phyloP scores from a whole-genome alignment of 768 basidiomycete genomes.

The Suillus bovinus region DNA sequence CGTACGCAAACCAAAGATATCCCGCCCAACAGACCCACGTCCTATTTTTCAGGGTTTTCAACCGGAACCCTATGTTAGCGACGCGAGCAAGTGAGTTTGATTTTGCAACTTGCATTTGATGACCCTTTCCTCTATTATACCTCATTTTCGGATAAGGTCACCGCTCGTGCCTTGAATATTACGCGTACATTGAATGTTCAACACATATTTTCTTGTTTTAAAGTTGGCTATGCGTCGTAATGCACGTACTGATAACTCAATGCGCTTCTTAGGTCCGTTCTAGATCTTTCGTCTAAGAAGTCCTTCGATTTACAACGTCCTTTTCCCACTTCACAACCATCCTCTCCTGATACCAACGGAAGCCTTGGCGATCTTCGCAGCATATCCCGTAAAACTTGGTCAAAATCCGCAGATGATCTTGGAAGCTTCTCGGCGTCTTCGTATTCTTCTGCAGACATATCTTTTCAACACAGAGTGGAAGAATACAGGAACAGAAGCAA shows the following conservation, averaged over 20 bases:
- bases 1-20: conserved; percentile 73
- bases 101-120: background rate
- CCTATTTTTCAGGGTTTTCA: conserved; percentile 56
- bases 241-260: conserved; percentile 24
- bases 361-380: conserved; percentile 66
- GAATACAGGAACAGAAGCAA: conserved; percentile 63
- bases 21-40: conserved; percentile 79
- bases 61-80: conserved; percentile 48
- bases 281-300: conserved; percentile 56
- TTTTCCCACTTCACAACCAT: conserved; percentile 31
- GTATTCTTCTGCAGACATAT: conserved; percentile 40
- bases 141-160: background rate
- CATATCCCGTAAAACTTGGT: conserved; percentile 76
- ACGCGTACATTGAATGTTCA: conserved; percentile 5
- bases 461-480: conserved; percentile 62
- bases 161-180: conserved; percentile 6
- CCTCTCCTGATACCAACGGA: conserved; percentile 30
- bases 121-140: background rate
- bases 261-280: conserved; percentile 52
- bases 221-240: background rate
- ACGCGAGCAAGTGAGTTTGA: conserved; percentile 53
- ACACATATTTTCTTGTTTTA: background rate
- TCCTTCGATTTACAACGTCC: conserved; percentile 44
- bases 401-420: conserved; percentile 78
- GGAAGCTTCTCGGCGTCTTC: conserved; percentile 47